These are phyloP conservation scores for Casuarina cunninghamiana DNA, from an alignment of 306 rosid species.

Conservation along the genomic window DNA sequence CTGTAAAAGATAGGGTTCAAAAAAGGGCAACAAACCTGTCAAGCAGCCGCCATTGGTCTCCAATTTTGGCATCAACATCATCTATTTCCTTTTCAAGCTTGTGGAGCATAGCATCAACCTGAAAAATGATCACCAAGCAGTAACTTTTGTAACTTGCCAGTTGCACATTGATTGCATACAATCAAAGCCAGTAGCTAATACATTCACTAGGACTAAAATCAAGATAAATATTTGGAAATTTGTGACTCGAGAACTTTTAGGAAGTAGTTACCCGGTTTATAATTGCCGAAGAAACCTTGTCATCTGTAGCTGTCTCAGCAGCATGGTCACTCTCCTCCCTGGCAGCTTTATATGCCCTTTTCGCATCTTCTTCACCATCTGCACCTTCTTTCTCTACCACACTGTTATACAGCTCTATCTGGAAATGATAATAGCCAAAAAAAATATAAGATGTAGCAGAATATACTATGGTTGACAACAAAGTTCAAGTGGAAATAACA, in stretches of 20 bases:
- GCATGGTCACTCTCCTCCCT: slow-evolving; percentile 49
- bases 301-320: slow-evolving; percentile 25
- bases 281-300: slow-evolving; percentile 51
- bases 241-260: not conserved
- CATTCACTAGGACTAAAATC: not conserved
- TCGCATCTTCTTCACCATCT: slow-evolving; percentile 40
- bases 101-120: slow-evolving; percentile 95
- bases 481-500: not conserved
- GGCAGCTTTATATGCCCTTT: slow-evolving; percentile 45
- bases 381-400: slow-evolving; percentile 51
- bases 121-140: slow-evolving; percentile 5
- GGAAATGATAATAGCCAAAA: slow-evolving; percentile 14
- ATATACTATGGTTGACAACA: not conserved
- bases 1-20: not conserved
- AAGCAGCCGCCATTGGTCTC: slow-evolving; percentile 77
- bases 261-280: slow-evolving; percentile 38
- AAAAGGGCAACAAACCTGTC: slow-evolving; percentile 60
- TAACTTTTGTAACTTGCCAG: not conserved
- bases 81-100: slow-evolving; percentile 96
- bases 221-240: slow-evolving; percentile 3
- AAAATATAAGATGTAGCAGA: not conserved
- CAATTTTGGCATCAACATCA: slow-evolving; percentile 93
- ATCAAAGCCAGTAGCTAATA: not conserved
- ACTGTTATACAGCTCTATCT: slow-evolving; percentile 48
- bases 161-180: slow-evolving; percentile 14